Evolutionary conservation across 371 early-diverging fungal species (phyloP), one percentile per base, ranked within the genome.

Genomic region (Rhizopus arrhizus): DNA sequence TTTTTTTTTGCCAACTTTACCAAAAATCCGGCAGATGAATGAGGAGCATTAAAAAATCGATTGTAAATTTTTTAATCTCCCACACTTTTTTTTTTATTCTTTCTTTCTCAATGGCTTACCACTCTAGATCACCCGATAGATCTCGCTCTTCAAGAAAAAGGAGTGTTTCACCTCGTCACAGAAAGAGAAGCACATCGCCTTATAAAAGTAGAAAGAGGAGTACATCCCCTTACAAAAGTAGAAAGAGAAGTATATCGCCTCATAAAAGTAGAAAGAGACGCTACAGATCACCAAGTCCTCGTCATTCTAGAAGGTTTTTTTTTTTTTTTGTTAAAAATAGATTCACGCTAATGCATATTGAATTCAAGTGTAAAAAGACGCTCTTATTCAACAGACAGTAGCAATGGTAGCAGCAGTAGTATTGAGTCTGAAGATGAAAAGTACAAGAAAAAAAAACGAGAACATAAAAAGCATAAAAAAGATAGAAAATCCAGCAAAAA

Each of bases 391-490:
- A 45, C 43, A 8, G 5, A 36, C 8, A 53, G 48, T 28, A 34
- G 28, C 8, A 11, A 15, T 29, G 49, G 28, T 48, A 22, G 49
- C 1, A 48, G 9, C 9, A 48, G 22, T 45, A 45, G 13, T 22
- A 45, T n/a, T 51, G 13, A 32, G n/a, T 11, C 32, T 46, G 32
- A 8, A 55, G 53, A 38, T 48, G 36, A 29, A 38, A 41, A n/a
- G 56, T 61, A 42, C 66, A 69, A 13, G 53, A 65, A 36, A 72
- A 69, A 53, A 79, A 22, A 22, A 22, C 22, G 22, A 22, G 22
- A 75, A 62, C 70, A 74, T 42, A 72, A 73, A 56, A 81, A 76
- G 52, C 68, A 69, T 29, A 72, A 63, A 43, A 69, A 68, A 60
- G 61, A 69, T 43, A 68, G 74, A 59, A 69, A 70, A 53, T 61